Percentiles rank a stretch among this genome's conserved stretches.
Evolutionary conservation across 1,284 basidiomycete genomes (phyloP).

Genomic region (Heimioporus punctisporus): DNA sequence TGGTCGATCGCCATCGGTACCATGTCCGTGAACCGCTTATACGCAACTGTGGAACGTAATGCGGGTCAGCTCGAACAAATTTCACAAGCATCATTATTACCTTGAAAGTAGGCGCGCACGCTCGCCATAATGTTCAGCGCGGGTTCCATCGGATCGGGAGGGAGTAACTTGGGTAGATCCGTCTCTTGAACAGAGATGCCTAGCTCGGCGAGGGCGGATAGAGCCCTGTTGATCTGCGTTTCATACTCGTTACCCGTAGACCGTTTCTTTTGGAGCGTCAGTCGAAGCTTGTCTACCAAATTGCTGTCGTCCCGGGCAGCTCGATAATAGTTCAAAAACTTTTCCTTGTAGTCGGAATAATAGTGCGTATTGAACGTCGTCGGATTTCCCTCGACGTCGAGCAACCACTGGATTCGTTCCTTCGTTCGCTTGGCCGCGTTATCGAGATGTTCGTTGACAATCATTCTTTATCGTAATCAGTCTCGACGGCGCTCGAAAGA

Average conservation of each 20-base stretch:
- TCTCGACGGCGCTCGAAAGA: background rate
- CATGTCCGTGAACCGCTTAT: conserved; percentile 68
- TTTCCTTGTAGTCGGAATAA: conserved; percentile 54
- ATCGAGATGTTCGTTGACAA: conserved; percentile 51
- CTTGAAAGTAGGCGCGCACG: conserved; percentile 75
- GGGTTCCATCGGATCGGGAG: conserved; percentile 53
- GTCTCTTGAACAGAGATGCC: conserved; percentile 43
- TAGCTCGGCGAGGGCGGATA: conserved; percentile 45
- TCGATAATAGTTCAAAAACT: conserved; percentile 55
- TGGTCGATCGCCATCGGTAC: conserved; percentile 66
- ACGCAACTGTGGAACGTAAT: conserved; percentile 50
- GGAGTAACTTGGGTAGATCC: conserved; percentile 55
- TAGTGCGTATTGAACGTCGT: conserved; percentile 64
- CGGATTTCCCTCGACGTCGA: conserved; percentile 53
- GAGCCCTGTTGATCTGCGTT: conserved; percentile 25
- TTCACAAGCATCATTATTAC: conserved; percentile 30
- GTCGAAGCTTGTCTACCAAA: conserved; percentile 26
- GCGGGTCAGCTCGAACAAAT: background rate
- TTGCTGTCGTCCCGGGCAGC: conserved; percentile 35
- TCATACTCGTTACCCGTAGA: too few relatives aligned
- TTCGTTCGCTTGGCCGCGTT: conserved; percentile 41
- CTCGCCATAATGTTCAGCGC: conserved; percentile 70
- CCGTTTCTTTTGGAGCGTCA: background rate
- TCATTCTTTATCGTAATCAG: conserved; percentile 34
- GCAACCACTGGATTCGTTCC: conserved; percentile 49